Evolutionary conservation across 1,284 basidiomycete species (phyloP), one percentile per base, ranked within the genome.

Genomic region (Rhodotorula sp.): DNA sequence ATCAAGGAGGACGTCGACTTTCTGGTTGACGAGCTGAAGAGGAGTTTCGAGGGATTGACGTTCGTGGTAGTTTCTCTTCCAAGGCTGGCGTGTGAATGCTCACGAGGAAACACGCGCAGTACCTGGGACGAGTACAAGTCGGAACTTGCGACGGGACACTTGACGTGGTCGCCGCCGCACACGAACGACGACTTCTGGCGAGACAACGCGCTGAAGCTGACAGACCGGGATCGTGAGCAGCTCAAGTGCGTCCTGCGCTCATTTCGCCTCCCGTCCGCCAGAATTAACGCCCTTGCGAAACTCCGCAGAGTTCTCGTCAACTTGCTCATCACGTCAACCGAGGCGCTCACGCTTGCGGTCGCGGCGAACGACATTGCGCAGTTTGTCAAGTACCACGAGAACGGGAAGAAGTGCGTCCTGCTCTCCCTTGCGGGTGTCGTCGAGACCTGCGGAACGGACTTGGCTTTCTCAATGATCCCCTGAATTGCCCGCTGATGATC

Each of bases 121-220:
- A 98, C 93, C 0, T 98, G 90, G 80, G 96, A 98, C 79, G 94
- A 97, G 81, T 99, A 98, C 79, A 87, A 86, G 11, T 93, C 92
- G 0, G 95, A 99, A 80, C 83, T 99, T 26, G 83, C 87, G 37
- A 92, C 91, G 2, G 94, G 94, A 2, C 91, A 93, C 79, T 82
- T 99, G 20, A 90, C 91, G 8, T 98, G 94, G 91, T 70, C 92
- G 10, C 94, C 95, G 9, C 91, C 93, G 26, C 96, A 99, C 79
- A 91, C 94, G 78, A 92, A 91, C 11, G 95, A 98, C 68, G 88
- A 93, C 62, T 99, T 99, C 82, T 99, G 95, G 95, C 92, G 91
- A 78, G 92, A 95, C 82, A 98, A 99, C 78, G 92, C 90, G 0
- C 81, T 82, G 10, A 92, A 88, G 78, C 81, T 97, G 60, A 90